These are phyloP conservation scores for Ilex paraguariensis DNA, from an alignment of 305 asterid species.

Conservation along the genomic window DNA sequence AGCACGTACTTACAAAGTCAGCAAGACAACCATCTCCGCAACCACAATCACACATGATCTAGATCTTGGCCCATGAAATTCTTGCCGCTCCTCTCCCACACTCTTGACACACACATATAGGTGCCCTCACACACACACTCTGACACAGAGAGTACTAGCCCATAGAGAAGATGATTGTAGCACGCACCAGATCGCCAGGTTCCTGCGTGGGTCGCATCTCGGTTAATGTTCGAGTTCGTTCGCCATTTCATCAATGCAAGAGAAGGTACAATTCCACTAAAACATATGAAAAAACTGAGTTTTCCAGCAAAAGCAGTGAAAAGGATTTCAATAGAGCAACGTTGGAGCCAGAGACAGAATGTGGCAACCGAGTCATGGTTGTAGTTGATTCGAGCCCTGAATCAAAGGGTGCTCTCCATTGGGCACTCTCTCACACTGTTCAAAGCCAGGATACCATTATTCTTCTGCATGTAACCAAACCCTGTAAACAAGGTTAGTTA, in stretches of 20 bases:
- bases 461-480: slow-evolving; percentile 54
- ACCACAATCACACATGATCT: no score
- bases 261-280: slow-evolving; percentile 32
- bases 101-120: no score
- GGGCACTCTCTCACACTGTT: slow-evolving; percentile 80
- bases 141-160: not conserved
- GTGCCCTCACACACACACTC: slow-evolving; percentile 4
- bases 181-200: slow-evolving; percentile 26
- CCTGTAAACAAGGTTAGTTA: slow-evolving; percentile 40
- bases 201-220: slow-evolving; percentile 42
- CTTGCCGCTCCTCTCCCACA: no score
- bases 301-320: slow-evolving; percentile 29
- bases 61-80: no score
- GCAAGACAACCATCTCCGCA: no score
- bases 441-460: slow-evolving; percentile 59
- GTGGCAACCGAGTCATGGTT: slow-evolving; percentile 66
- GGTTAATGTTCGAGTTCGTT: slow-evolving; percentile 36
- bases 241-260: slow-evolving; percentile 45
- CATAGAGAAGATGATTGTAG: slow-evolving; percentile 8
- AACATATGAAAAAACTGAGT: slow-evolving; percentile 25
- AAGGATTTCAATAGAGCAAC: slow-evolving; percentile 22
- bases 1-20: no score
- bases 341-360: slow-evolving; percentile 20
- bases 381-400: slow-evolving; percentile 60
- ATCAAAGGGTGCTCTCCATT: slow-evolving; percentile 67